Evolutionary conservation across 2,329 filamentous ascomycete genomes (phyloP).

Genomic region (Teratosphaeria epicoccoides): DNA sequence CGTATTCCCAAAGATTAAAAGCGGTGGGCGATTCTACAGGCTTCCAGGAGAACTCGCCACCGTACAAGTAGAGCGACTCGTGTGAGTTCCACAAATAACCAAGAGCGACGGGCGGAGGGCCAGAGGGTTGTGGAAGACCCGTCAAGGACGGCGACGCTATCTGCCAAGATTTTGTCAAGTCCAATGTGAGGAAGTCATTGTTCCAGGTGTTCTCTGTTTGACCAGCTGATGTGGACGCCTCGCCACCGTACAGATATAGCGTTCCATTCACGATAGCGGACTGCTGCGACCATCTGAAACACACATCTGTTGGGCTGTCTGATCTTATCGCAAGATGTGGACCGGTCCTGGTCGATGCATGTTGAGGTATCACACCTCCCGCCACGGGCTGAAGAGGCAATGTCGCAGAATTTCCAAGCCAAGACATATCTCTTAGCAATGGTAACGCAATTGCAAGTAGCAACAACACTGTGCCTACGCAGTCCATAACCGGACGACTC

Average conservation of each 20-base stretch:
- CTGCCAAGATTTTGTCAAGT: constrained; percentile 63
- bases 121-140: constrained; percentile 53
- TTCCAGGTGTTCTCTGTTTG: constrained; percentile 61
- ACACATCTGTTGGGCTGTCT: constrained; percentile 46
- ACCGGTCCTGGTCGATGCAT: constrained; percentile 9
- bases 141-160: constrained; percentile 51
- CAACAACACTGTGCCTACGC: constrained; percentile 15
- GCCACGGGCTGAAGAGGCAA: constrained; percentile 21
- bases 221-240: constrained; percentile 46
- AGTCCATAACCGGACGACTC: constrained; percentile 14
- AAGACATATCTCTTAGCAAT: constrained; percentile 16
- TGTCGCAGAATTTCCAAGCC: constrained; percentile 13
- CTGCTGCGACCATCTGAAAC: constrained; percentile 57
- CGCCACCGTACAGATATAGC: constrained; percentile 65
- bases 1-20: constrained; percentile 61
- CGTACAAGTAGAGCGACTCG: constrained; percentile 60
- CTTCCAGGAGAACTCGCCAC: constrained; percentile 60
- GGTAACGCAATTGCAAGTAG: constrained; percentile 19
- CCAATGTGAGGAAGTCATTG: constrained; percentile 62
- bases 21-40: constrained; percentile 46
- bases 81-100: constrained; percentile 70
- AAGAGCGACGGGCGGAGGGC: constrained; percentile 59
- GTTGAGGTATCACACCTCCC: constrained; percentile 18
- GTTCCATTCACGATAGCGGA: constrained; percentile 63
- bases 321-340: constrained; percentile 24